phyloP scores from a whole-genome alignment of 345 rosid genomes.

The Sisymbrium irio region DNA sequence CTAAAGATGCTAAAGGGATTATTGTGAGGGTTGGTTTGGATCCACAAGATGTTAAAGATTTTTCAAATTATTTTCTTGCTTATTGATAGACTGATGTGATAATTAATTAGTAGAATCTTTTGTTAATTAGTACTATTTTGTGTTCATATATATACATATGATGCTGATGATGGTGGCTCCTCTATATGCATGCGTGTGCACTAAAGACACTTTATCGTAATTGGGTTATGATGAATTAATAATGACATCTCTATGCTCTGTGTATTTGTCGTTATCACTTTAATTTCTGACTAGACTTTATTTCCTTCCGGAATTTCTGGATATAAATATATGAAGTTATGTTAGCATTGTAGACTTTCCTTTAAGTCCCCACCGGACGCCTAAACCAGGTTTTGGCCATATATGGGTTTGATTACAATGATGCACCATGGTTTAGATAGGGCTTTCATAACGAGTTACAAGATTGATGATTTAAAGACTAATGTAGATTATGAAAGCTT shows the following conservation, averaged over 20 bases:
- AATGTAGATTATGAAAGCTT: too few relatives aligned
- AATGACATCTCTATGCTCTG: conserved; percentile 26
- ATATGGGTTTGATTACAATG: neutral
- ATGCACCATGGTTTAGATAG: neutral
- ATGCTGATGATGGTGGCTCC: conserved; percentile 22
- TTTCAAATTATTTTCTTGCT: conserved; percentile 40
- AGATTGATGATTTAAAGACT: neutral
- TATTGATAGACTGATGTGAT: conserved; percentile 9
- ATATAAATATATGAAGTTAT: conserved; percentile 3
- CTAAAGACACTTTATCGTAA: conserved; percentile 29
- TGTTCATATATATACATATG: neutral
- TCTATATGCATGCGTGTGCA: conserved; percentile 30
- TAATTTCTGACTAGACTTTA: conserved; percentile 2
- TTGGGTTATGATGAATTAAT: conserved; percentile 26
- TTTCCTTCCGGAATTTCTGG: conserved; percentile 24
- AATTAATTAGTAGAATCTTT: conserved; percentile 9
- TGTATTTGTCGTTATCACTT: conserved; percentile 24
- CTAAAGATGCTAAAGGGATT: conserved; percentile 43
- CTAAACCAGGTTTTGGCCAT: neutral
- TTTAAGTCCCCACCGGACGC: neutral
- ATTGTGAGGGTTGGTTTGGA: conserved; percentile 54
- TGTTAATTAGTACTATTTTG: conserved; percentile 8
- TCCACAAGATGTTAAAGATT: conserved; percentile 34
- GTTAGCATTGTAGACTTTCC: neutral
- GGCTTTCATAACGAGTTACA: neutral